Percentiles rank a stretch among this genome's conserved stretches.
Conservation (phyloP, 345 rosid genomes). For the Populus tremula region DNA sequence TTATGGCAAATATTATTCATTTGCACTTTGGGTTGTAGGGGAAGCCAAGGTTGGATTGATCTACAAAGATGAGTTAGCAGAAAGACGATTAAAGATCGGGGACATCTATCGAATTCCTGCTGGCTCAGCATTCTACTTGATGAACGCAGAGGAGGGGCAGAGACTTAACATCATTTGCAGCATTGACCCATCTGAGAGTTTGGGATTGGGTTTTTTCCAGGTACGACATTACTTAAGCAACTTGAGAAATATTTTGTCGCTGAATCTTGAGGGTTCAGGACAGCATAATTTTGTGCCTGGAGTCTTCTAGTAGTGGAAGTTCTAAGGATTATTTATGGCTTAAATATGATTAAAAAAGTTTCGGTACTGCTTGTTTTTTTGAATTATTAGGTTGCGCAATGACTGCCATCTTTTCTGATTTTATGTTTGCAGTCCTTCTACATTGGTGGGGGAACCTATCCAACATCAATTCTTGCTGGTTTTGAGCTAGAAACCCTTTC, state of each 20-base stretch:
- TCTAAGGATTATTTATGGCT: neutral
- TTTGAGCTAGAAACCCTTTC: slow-evolving; percentile 59
- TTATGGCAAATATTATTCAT: neutral
- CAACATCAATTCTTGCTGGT: slow-evolving; percentile 58
- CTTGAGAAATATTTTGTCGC: neutral
- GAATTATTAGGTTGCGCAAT: neutral
- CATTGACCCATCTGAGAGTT: slow-evolving; percentile 69
- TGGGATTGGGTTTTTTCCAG: slow-evolving; percentile 62
- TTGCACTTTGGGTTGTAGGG: slow-evolving; percentile 42
- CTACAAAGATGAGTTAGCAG: slow-evolving; percentile 49
- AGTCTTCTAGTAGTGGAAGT: neutral
- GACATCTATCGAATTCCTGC: slow-evolving; percentile 65
- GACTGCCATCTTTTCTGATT: neutral
- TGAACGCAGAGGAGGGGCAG: slow-evolving; percentile 55
- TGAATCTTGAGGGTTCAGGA: neutral
- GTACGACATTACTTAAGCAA: slow-evolving; percentile 25
- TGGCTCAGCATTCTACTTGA: slow-evolving; percentile 78
- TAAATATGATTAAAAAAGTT: neutral
- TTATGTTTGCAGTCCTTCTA: slow-evolving; percentile 63
- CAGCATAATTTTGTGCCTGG: neutral
- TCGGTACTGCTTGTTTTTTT: neutral
- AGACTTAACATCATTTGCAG: slow-evolving; percentile 66
- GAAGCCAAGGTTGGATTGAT: slow-evolving; percentile 74
- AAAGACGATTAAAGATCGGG: slow-evolving; percentile 49
- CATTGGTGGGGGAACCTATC: slow-evolving; percentile 70